These are phyloP conservation scores for Hysterangium stoloniferum DNA, from an alignment of 768 basidiomycete species.

Conservation along the genomic window DNA sequence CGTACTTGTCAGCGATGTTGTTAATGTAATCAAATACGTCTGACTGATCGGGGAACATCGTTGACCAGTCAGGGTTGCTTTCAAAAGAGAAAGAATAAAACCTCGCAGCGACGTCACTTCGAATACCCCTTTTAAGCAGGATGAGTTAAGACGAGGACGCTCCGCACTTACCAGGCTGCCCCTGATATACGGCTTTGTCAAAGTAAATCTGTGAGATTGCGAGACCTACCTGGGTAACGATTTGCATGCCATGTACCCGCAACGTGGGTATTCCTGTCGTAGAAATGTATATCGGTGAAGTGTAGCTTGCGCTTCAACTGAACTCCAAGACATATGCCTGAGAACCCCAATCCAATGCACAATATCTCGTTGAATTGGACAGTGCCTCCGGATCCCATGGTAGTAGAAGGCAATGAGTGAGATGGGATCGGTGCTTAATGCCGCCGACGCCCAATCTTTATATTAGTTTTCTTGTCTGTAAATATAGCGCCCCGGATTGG, in stretches of 20 bases:
- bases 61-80: slow-evolving; percentile 1
- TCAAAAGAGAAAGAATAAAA: slow-evolving; percentile 7
- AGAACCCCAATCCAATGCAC: slow-evolving; percentile 18
- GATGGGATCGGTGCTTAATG: too few species aligned
- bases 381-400: too few species aligned
- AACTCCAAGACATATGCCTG: slow-evolving; percentile 17
- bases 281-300: slow-evolving; percentile 16
- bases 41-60: background rate
- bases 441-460: too few species aligned
- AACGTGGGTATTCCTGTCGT: slow-evolving; percentile 13
- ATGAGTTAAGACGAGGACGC: background rate
- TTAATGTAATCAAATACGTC: slow-evolving; percentile 11
- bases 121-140: background rate
- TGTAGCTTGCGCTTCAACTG: slow-evolving; percentile 17
- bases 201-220: background rate
- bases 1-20: slow-evolving; percentile 12
- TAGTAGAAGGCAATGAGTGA: too few species aligned
- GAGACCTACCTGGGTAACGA: background rate
- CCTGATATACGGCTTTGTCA: background rate
- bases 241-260: slow-evolving; percentile 16
- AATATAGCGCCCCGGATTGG: too few species aligned
- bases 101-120: background rate
- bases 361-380: too few species aligned
- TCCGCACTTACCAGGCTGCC: slow-evolving; percentile 2
- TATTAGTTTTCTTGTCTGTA: too few species aligned